phyloP scores from a whole-genome alignment of 257 asterid species.

The Scutellaria baicalensis region DNA sequence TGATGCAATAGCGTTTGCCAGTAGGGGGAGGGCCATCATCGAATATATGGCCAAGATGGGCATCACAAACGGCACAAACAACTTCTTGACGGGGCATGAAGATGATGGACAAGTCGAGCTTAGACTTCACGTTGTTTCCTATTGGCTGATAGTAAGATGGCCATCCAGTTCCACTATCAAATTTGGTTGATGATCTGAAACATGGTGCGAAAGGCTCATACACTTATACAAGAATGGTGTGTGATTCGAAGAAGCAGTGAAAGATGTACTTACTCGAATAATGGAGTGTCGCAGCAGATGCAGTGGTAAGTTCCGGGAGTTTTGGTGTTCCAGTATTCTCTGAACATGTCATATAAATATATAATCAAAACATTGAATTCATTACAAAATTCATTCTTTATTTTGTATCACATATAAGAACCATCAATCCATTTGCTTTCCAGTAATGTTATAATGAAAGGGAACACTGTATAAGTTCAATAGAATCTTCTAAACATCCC shows the following conservation, averaged over 20 bases:
- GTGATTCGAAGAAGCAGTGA: background rate
- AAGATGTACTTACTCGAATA: conserved; percentile 58
- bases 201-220: conserved; percentile 1
- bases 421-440: too few species aligned
- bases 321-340: conserved; percentile 90
- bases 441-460: too few species aligned
- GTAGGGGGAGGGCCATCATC: conserved; percentile 95
- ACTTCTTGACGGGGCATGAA: conserved; percentile 94
- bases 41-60: conserved; percentile 91
- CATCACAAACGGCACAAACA: conserved; percentile 70
- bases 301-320: conserved; percentile 80
- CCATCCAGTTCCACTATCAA: conserved; percentile 97
- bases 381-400: too few species aligned
- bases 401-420: too few species aligned
- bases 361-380: background rate
- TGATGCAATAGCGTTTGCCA: conserved; percentile 81
- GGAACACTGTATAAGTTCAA: too few species aligned
- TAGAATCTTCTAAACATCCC: too few species aligned
- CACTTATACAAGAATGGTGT: background rate
- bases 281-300: conserved; percentile 86
- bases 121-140: conserved; percentile 73
- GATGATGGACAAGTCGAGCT: conserved; percentile 74
- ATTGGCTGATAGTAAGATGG: conserved; percentile 83
- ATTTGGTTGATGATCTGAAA: conserved; percentile 77
- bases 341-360: conserved; percentile 17